Evolutionary conservation across 345 rosid species (phyloP), one percentile per base, ranked within the genome.

Genomic region (Cardamine occulta): DNA sequence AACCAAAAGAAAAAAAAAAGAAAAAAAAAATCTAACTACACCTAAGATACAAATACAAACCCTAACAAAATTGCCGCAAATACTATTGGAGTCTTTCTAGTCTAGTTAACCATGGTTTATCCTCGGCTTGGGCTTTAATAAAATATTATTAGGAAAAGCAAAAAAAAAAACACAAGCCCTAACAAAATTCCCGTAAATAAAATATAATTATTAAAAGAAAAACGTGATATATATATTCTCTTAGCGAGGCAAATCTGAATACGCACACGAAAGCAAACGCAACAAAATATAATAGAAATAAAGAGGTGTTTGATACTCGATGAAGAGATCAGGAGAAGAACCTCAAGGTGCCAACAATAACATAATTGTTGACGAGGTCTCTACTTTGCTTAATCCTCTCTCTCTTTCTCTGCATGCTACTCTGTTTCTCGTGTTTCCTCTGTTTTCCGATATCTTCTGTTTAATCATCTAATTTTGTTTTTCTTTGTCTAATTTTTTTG

Each of bases 201-300:
- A 40, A 13, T 40, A 13, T 40, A 40, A 12, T 37, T 40, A 40
- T 12, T 40, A 40, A 40, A 40, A 39, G 10, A 37, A 40, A 24
- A 26, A 37, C 15, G n/a, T 40, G 4, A 0, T 12, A 8, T 63
- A 44, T 45, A 64, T 47, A 63, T 52, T 34, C 35, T 52, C n/a
- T 35, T n/a, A 35, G 35, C 61, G 59, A 66, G 71, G 71, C 59
- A 66, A 66, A 66, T 34, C 72, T 52, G 35, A 52, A 66, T 13
- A 17, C 28, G 56, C 18, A 3, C 5, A 14, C 11, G 26, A 64
- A 63, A 63, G 15, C 58, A 12, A 12, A 66, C 19, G 18, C 58
- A 65, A 19, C 45, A 19, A 65, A 29, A 32, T 7, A 2, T 53
- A 67, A 51, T 47, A 15, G 23, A 34, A 45, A 71, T n/a, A 60